phyloP scores from a whole-genome alignment of 768 basidiomycete species.

The Pisolithus albus region DNA sequence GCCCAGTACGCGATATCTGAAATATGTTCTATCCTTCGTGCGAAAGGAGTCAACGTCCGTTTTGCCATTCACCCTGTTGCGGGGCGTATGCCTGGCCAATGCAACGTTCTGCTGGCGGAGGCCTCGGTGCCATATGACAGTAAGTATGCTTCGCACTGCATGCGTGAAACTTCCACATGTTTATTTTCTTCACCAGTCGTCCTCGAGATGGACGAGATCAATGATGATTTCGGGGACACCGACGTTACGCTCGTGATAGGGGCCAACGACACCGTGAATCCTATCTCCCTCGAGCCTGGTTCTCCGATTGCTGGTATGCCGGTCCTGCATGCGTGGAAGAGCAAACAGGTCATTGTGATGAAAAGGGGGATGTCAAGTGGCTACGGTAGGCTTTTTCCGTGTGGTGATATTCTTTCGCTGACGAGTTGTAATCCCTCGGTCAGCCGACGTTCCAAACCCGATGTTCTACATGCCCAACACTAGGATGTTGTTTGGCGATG shows the following conservation, averaged over 20 bases:
- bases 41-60: slow-evolving; percentile 73
- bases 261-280: slow-evolving; percentile 90
- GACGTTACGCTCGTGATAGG: slow-evolving; percentile 90
- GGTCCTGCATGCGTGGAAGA: slow-evolving; percentile 89
- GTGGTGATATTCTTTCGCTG: neutral
- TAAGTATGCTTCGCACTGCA: slow-evolving; percentile 21
- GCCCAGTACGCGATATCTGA: slow-evolving; percentile 78
- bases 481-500: slow-evolving; percentile 90
- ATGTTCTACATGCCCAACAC: slow-evolving; percentile 91
- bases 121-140: slow-evolving; percentile 88
- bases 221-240: slow-evolving; percentile 83
- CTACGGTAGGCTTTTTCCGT: slow-evolving; percentile 49
- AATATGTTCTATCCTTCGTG: slow-evolving; percentile 63
- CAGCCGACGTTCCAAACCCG: slow-evolving; percentile 87
- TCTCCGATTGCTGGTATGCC: slow-evolving; percentile 91
- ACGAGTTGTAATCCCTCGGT: neutral
- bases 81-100: slow-evolving; percentile 90
- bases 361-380: slow-evolving; percentile 86
- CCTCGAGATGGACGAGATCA: slow-evolving; percentile 92
- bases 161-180: neutral
- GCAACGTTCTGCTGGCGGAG: slow-evolving; percentile 87
- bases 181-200: slow-evolving; percentile 47
- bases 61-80: slow-evolving; percentile 89
- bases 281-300: slow-evolving; percentile 80
- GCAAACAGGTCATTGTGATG: slow-evolving; percentile 89